Conservation (phyloP, 2,329 filamentous ascomycete species). For the Aspergillus ruber region DNA sequence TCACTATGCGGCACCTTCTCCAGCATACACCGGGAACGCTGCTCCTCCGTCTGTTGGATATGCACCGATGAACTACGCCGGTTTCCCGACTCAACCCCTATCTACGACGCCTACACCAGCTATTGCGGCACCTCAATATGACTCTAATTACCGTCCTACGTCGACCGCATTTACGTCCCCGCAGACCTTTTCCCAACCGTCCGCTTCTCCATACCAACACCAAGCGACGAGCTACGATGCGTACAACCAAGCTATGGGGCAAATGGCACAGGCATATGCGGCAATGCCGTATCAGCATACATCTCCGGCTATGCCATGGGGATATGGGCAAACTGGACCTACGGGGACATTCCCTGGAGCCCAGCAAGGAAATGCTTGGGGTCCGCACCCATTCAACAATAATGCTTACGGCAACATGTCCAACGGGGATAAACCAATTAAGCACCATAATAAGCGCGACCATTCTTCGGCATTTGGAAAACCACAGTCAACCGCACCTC, state of each 20-base stretch:
- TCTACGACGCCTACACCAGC: constrained; percentile 15
- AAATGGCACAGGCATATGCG: constrained; percentile 17
- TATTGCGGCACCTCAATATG: constrained; percentile 20
- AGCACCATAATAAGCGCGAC: constrained; percentile 30
- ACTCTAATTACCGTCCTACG: constrained; percentile 17
- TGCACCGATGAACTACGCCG: constrained; percentile 22
- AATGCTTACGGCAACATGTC: constrained; percentile 12
- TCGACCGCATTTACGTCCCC: constrained; percentile 15
- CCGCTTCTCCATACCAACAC: constrained; percentile 19
- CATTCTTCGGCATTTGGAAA: constrained; percentile 32
- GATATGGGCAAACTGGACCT: constrained; percentile 46
- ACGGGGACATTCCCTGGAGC: constrained; percentile 41
- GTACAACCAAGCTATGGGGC: constrained; percentile 16
- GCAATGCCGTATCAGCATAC: constrained; percentile 17
- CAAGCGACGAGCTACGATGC: constrained; percentile 21
- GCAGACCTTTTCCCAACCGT: constrained; percentile 20
- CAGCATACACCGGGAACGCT: constrained; percentile 12
- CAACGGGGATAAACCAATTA: constrained; percentile 11
- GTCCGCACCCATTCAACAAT: constrained; percentile 16
- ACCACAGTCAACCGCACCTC: constrained; percentile 22
- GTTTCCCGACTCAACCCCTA: constrained; percentile 22
- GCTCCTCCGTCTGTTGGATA: constrained; percentile 25
- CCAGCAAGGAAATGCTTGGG: constrained; percentile 24
- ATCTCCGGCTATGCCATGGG: constrained; percentile 45
- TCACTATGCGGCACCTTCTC: constrained; percentile 16